Percentiles rank a stretch among this genome's conserved stretches.
phyloP scores from a whole-genome alignment of 371 early-diverging fungal genomes.

The Furculomyces boomerangus region DNA sequence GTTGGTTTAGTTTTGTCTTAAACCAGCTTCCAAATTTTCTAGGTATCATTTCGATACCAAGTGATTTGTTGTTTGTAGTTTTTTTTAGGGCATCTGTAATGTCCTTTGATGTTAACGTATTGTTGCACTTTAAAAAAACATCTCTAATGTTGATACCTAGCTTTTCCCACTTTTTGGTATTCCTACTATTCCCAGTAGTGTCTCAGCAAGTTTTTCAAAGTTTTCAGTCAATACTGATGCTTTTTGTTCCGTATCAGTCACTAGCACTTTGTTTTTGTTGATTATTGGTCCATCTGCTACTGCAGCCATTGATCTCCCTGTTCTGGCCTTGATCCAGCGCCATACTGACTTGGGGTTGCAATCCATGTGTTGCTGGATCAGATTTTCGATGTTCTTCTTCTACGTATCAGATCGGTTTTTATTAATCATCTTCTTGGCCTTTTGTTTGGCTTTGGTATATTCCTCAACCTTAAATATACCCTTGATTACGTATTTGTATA shows the following conservation, averaged over 20 bases:
- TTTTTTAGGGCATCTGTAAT: neutral
- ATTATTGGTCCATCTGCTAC: neutral
- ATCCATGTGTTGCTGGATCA: neutral
- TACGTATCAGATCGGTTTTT: neutral
- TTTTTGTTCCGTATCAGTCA: neutral
- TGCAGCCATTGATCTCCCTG: neutral
- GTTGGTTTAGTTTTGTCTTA: neutral
- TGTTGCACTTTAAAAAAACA: neutral
- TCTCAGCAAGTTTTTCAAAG: neutral
- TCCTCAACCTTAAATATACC: too few species aligned
- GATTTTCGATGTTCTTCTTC: neutral
- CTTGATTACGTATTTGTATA: too few species aligned
- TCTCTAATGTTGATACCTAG: neutral
- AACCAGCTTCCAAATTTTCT: conserved; percentile 1
- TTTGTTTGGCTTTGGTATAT: too few species aligned
- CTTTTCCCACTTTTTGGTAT: neutral
- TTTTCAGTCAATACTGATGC: neutral
- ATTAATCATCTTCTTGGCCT: neutral
- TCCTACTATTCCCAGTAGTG: neutral
- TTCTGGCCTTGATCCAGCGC: neutral
- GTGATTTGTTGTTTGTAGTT: neutral
- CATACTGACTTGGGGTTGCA: neutral
- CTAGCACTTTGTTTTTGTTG: neutral
- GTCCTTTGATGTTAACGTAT: neutral
- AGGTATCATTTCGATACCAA: neutral